Percentiles rank a stretch among this genome's conserved stretches.
Conservation (phyloP, 179 eudicot genomes). For the Silene noctiflora region DNA sequence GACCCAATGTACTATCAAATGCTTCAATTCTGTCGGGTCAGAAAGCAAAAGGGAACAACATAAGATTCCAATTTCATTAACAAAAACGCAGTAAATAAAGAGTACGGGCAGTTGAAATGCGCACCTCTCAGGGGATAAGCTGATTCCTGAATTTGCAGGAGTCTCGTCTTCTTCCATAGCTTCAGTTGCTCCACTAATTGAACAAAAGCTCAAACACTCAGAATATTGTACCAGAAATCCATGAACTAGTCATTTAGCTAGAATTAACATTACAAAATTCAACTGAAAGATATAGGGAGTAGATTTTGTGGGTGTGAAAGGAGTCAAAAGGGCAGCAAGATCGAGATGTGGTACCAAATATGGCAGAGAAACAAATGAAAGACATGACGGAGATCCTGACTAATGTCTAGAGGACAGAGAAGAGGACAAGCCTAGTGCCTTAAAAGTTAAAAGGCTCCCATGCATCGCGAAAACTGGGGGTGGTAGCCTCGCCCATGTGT, state of each 20-base stretch:
- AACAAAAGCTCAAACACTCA: constrained; percentile 2
- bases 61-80: background rate
- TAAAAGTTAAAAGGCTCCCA: too few relatives aligned
- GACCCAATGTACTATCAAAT: constrained; percentile 63
- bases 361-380: too few relatives aligned
- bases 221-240: background rate
- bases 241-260: background rate
- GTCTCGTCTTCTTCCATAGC: constrained; percentile 90
- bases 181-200: constrained; percentile 40
- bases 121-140: constrained; percentile 61
- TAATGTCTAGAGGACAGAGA: too few relatives aligned
- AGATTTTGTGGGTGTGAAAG: too few relatives aligned
- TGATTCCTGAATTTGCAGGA: constrained; percentile 39
- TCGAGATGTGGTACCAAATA: too few relatives aligned
- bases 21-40: constrained; percentile 58
- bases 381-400: too few relatives aligned
- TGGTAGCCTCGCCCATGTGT: too few relatives aligned
- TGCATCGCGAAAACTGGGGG: too few relatives aligned
- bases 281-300: background rate
- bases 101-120: constrained; percentile 2
- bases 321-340: too few relatives aligned
- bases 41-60: constrained; percentile 7
- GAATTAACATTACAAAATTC: background rate
- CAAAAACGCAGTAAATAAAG: background rate
- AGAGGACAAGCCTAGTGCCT: too few relatives aligned